Base-by-base conservation (phyloP, 768 basidiomycete genomes). In the Porphyrellus cyaneotinctus region DNA sequence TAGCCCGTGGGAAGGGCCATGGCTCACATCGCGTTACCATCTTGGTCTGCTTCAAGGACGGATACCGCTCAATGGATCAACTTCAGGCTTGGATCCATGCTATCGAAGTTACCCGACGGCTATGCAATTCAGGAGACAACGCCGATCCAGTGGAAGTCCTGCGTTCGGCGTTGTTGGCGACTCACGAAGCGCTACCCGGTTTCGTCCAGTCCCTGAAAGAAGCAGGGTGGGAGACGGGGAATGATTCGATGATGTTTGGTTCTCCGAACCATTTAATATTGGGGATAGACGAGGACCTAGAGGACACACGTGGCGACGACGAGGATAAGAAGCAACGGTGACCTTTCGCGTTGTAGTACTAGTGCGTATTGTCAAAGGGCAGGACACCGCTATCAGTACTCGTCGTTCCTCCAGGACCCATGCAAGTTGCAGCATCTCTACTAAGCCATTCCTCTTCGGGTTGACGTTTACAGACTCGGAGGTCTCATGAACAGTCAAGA, bases 1-100 rank as follows among this genome's bases (percentile, higher is more conserved):
- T 78, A 63, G 57, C 58, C 7, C 44, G 43, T 39, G 43, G 22
- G 41, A 57, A 33, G 9, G 20, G 42, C 8, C 43, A 14, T 13
- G 4, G 17, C 30, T 32, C 13, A 22, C 43, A 39, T 20, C 36
- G 2, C 9, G 20, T 30, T 18, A 51, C 45, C n/a, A 53, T 81
- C 3, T 73, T 74, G 53, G 72, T 82, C 37, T 73, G 73, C 58
- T 69, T 86, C 52, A 83, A 78, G 54, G 76, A 79, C 26, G 76
- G 76, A 7, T 77, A 82, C 49, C 61, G 64, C 22, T 50, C 72
- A 4, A 54, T 62, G 14, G 82, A 84, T 61, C 78, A 81, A 53
- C 71, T 84, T 35, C 77, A 77, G 51, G 83, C 79, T 3, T 87
- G 85, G 84, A 50, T 68, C 47, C 62, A 68, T 32, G 58, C 53